A percentile compares a stretch with the other conserved stretches of the same genome.
phyloP scores from a whole-genome alignment of 2,329 filamentous ascomycete genomes.

The Bertia moriformis region DNA sequence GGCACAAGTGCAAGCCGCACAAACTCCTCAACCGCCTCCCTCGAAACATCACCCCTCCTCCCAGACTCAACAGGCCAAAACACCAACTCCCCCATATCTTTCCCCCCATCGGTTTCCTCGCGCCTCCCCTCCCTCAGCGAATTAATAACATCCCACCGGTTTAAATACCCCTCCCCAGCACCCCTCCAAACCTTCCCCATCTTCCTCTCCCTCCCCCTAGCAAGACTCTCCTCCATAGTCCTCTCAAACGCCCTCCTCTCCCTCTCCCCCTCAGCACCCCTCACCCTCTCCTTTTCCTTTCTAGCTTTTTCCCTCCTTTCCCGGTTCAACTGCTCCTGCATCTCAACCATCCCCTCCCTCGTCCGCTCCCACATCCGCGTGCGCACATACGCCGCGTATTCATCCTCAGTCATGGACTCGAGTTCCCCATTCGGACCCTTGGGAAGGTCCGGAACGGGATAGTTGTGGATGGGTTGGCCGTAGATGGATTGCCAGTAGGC shows the following conservation, averaged over 20 bases:
- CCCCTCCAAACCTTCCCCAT: constrained; percentile 33
- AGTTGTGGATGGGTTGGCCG: constrained; percentile 81
- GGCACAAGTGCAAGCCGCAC: not conserved
- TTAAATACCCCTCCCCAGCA: constrained; percentile 50
- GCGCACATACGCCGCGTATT: constrained; percentile 77
- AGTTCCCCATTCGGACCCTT: constrained; percentile 36
- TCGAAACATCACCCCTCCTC: not conserved
- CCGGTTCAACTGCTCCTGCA: constrained; percentile 47
- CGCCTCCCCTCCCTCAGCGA: constrained; percentile 13
- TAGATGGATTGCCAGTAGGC: constrained; percentile 95
- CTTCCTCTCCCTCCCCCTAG: constrained; percentile 49
- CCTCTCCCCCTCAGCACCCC: constrained; percentile 19
- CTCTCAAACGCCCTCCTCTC: constrained; percentile 31
- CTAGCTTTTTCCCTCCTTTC: constrained; percentile 28
- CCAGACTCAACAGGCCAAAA: constrained; percentile 1
- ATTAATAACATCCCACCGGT: constrained; percentile 37
- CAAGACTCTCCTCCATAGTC: constrained; percentile 57
- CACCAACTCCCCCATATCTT: constrained; percentile 2
- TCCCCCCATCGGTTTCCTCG: constrained; percentile 8
- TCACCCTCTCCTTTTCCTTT: constrained; percentile 16
- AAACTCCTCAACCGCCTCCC: not conserved
- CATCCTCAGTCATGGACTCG: constrained; percentile 80
- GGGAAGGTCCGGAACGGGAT: constrained; percentile 35
- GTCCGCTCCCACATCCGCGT: constrained; percentile 92
- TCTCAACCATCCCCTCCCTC: constrained; percentile 68